Base-by-base conservation (phyloP, 495 filamentous ascomycete species). In the Penicillium verhagenii region DNA sequence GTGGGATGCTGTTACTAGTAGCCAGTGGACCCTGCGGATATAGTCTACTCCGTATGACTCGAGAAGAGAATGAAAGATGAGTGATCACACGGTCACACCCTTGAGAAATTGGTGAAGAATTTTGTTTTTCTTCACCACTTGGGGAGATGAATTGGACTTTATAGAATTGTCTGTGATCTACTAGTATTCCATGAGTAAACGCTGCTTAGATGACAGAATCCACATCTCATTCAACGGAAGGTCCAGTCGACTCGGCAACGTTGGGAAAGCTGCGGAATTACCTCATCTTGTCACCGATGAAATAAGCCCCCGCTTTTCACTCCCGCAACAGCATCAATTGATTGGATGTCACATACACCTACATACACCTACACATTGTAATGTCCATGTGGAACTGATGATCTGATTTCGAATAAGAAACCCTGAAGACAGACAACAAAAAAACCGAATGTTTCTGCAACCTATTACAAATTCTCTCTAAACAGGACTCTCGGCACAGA, bases 351-450 rank as follows among this genome's bases (percentile, higher is more conserved):
- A n/a, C n/a, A n/a, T n/a, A n/a, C n/a, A n/a, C n/a, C n/a, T n/a
- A n/a, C n/a, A n/a, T n/a, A n/a, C n/a, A n/a, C n/a, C n/a, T n/a
- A n/a, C n/a, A n/a, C n/a, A n/a, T n/a, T n/a, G n/a, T n/a, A n/a
- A n/a, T n/a, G n/a, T n/a, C n/a, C n/a, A n/a, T n/a, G n/a, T 16
- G 48, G n/a, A 6, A 8, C 19, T 35, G 16, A 53, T 24, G 54
- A 54, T 26, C 19, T 68, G 5, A 53, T 70, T 47, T 44, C 54
- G 23, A 70, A 72, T 46, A 25, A 38, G 6, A 57, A n/a, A n/a
- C n/a, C n/a, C n/a, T n/a, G n/a, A n/a, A n/a, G n/a, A n/a, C n/a
- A n/a, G n/a, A n/a, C n/a, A n/a, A n/a, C n/a, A n/a, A n/a, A n/a
- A n/a, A n/a, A n/a, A n/a, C n/a, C n/a, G n/a, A n/a, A n/a, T n/a